A percentile compares a stretch with the other conserved stretches of the same genome.
phyloP scores from a whole-genome alignment of 768 basidiomycete species.

The Termitomyces sp. region DNA sequence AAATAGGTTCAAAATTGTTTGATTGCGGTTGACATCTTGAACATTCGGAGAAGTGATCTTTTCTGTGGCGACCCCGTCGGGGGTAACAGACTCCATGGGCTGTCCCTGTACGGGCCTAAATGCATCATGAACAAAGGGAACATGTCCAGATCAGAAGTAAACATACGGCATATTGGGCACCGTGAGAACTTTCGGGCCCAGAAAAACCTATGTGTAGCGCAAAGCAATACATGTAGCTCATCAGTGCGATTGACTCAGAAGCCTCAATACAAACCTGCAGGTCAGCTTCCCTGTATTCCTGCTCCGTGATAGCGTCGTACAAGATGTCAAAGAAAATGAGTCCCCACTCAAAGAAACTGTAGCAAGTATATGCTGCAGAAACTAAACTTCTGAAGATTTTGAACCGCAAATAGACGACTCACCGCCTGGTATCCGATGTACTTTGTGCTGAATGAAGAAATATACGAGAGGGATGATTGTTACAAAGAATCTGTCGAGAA shows the following conservation, averaged over 20 bases:
- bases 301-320: slow-evolving; percentile 65
- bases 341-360: slow-evolving; percentile 87
- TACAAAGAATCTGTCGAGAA: slow-evolving; percentile 59
- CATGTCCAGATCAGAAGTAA: not conserved
- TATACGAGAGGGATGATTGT: slow-evolving; percentile 73
- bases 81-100: not conserved
- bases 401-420: slow-evolving; percentile 14
- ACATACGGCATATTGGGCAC: slow-evolving; percentile 4
- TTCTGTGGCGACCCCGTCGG: not conserved
- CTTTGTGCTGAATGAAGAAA: slow-evolving; percentile 85
- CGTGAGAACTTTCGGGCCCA: slow-evolving; percentile 16
- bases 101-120: not conserved
- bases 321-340: slow-evolving; percentile 71
- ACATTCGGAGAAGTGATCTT: not conserved
- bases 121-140: slow-evolving; percentile 14
- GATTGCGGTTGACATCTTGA: not conserved
- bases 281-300: slow-evolving; percentile 53
- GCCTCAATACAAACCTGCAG: slow-evolving; percentile 42
- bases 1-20: not conserved
- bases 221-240: not conserved
- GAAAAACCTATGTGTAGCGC: slow-evolving; percentile 22
- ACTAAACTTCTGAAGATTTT: slow-evolving; percentile 1
- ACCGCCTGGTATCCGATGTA: slow-evolving; percentile 78
- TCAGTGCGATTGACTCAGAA: not conserved
- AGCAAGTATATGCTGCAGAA: slow-evolving; percentile 72